These are phyloP conservation scores for Penicillium lividum DNA, from an alignment of 495 filamentous ascomycete species.

Conservation along the genomic window DNA sequence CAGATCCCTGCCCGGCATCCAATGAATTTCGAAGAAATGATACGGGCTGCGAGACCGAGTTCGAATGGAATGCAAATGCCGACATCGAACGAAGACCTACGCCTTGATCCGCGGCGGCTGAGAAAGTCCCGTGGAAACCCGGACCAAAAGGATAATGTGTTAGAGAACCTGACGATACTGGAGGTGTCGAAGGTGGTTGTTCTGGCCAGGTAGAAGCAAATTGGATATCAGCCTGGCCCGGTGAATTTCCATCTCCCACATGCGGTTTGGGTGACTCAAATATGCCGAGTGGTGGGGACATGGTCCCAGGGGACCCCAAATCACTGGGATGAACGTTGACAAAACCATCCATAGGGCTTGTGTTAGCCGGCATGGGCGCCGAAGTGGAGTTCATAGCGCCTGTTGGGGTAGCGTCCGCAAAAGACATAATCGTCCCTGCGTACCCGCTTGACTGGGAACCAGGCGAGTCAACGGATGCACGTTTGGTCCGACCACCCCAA, in stretches of 20 bases:
- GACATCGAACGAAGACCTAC: conserved; percentile 34
- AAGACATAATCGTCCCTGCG: conserved; percentile 24
- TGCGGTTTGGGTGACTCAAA: conserved; percentile 33
- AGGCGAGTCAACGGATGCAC: conserved; percentile 40
- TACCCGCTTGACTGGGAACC: conserved; percentile 37
- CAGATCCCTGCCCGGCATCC: conserved; percentile 17
- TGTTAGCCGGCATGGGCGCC: conserved; percentile 17
- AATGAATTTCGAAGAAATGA: conserved; percentile 40
- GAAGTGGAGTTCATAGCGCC: conserved; percentile 13
- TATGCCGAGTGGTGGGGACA: conserved; percentile 21
- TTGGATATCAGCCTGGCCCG: conserved; percentile 21
- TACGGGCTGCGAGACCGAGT: conserved; percentile 34
- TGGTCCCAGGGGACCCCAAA: conserved; percentile 15
- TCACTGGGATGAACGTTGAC: conserved; percentile 15
- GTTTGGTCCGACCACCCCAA: conserved; percentile 70
- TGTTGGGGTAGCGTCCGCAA: conserved; percentile 16
- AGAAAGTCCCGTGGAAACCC: conserved; percentile 25
- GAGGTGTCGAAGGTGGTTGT: conserved; percentile 21
- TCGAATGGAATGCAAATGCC: conserved; percentile 34
- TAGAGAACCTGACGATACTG: conserved; percentile 17
- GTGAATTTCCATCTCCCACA: conserved; percentile 19
- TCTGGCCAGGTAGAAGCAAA: conserved; percentile 29
- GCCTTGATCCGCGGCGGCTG: conserved; percentile 30
- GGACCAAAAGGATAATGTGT: conserved; percentile 25
- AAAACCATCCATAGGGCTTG: conserved; percentile 19